Conservation (phyloP, 2,329 filamentous ascomycete genomes). For the Colletotrichum sp. region DNA sequence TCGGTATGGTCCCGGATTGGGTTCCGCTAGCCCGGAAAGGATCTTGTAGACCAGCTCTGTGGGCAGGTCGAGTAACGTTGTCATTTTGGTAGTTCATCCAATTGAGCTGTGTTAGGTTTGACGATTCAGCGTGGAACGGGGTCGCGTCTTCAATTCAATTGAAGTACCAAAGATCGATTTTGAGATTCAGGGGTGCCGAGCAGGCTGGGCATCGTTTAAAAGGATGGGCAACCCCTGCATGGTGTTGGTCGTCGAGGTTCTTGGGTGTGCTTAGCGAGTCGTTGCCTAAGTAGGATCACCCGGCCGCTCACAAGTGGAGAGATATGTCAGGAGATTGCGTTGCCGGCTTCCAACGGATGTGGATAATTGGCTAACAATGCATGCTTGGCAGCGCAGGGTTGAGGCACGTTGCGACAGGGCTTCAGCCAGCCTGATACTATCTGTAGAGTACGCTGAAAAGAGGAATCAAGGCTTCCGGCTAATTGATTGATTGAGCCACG, state of each 20-base stretch:
- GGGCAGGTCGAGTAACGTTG: background rate
- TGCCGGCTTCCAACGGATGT: background rate
- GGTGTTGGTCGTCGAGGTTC: background rate
- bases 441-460: background rate
- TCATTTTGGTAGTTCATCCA: background rate
- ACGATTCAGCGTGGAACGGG: background rate
- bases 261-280: background rate
- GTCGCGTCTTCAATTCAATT: background rate
- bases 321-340: background rate
- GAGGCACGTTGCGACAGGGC: background rate
- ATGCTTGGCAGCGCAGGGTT: background rate
- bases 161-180: background rate
- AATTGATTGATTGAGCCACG: background rate
- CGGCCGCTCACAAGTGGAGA: background rate
- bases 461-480: background rate
- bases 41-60: constrained; percentile 5
- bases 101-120: background rate
- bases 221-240: background rate
- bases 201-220: background rate
- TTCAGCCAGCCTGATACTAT: background rate
- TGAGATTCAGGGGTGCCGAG: background rate
- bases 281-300: background rate
- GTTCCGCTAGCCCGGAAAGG: background rate
- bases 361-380: background rate
- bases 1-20: background rate